phyloP scores from a whole-genome alignment of 1,284 basidiomycete species.

The Malassezia dermatis region DNA sequence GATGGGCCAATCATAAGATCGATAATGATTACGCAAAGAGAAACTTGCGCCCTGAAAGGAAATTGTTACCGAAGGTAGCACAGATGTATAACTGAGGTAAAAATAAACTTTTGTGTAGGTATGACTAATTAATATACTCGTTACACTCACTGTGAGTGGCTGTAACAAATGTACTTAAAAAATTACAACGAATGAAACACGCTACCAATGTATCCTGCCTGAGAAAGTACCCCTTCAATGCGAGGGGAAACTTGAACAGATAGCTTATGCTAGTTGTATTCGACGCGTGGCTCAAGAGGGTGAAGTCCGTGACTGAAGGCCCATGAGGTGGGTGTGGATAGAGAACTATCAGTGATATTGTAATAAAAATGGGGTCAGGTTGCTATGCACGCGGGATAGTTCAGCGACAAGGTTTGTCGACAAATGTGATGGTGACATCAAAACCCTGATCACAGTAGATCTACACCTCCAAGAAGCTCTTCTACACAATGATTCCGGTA shows the following conservation, averaged over 20 bases:
- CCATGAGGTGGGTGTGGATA: no score
- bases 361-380: no score
- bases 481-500: not conserved
- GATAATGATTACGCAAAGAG: not conserved
- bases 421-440: not conserved
- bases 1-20: not conserved
- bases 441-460: not conserved
- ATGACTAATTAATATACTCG: not conserved
- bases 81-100: not conserved
- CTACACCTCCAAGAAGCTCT: not conserved
- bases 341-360: no score
- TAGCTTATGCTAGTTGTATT: no score
- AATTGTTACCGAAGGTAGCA: not conserved
- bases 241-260: not conserved
- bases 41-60: not conserved
- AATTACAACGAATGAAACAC: not conserved
- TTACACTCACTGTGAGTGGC: not conserved
- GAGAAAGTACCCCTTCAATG: no score
- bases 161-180: not conserved
- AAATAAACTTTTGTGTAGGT: not conserved
- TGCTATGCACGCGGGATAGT: not conserved
- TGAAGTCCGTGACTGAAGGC: no score
- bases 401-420: not conserved
- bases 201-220: not conserved
- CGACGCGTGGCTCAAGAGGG: no score